Conservation (phyloP, 148 eudicot species). For the Drosera capensis region DNA sequence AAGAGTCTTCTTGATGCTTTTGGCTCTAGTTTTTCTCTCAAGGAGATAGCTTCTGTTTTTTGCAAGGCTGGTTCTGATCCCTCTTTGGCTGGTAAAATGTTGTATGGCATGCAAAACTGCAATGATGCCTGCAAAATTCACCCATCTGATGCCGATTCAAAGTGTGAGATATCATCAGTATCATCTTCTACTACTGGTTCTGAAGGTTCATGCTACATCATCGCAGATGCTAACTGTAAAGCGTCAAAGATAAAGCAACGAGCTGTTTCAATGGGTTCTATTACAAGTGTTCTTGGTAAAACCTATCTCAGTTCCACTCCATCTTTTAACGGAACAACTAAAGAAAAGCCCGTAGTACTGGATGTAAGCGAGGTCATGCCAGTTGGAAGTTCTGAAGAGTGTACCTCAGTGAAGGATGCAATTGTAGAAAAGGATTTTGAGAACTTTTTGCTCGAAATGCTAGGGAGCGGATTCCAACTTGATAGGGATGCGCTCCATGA, state of each 20-base stretch:
- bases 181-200: slow-evolving; percentile 2
- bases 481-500: slow-evolving; percentile 21
- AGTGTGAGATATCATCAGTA: slow-evolving; percentile 7
- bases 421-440: slow-evolving; percentile 11
- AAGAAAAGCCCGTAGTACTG: slow-evolving; percentile 7
- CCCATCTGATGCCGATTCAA: neutral
- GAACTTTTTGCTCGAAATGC: slow-evolving; percentile 25
- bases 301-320: slow-evolving; percentile 11
- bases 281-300: slow-evolving; percentile 16
- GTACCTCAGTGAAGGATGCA: slow-evolving; percentile 6
- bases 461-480: slow-evolving; percentile 27
- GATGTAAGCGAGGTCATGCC: slow-evolving; percentile 7
- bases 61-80: slow-evolving; percentile 22
- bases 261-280: slow-evolving; percentile 12
- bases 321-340: slow-evolving; percentile 6
- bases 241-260: slow-evolving; percentile 5
- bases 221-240: slow-evolving; percentile 8
- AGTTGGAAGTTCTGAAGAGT: neutral
- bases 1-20: slow-evolving; percentile 22
- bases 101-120: slow-evolving; percentile 6
- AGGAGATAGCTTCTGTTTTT: slow-evolving; percentile 28
- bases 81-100: slow-evolving; percentile 13
- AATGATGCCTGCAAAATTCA: slow-evolving; percentile 1
- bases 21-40: slow-evolving; percentile 23
- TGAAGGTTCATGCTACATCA: slow-evolving; percentile 5